A percentile compares a stretch with the other conserved stretches of the same genome.
phyloP scores from a whole-genome alignment of 768 basidiomycete species.

The Clathrus columnatus region DNA sequence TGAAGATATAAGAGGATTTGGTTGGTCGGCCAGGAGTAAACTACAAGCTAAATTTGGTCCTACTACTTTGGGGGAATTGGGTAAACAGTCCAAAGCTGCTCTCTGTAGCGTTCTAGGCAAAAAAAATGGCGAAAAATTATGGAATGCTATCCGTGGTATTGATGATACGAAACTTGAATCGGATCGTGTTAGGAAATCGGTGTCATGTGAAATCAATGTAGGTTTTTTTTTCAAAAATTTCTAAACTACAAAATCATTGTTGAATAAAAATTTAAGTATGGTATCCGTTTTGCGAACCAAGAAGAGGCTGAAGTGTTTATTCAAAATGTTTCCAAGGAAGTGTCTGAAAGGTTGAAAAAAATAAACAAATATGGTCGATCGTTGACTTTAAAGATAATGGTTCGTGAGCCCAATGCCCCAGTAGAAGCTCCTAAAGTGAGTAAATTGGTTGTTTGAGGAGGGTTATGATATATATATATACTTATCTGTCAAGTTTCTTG shows the following conservation, averaged over 20 bases:
- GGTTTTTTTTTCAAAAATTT: slow-evolving; percentile 12
- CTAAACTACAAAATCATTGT: slow-evolving; percentile 7
- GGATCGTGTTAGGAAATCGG: slow-evolving; percentile 81
- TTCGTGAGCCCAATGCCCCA: slow-evolving; percentile 76
- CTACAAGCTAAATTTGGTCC: slow-evolving; percentile 71
- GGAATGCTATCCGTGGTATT: slow-evolving; percentile 74
- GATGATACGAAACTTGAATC: slow-evolving; percentile 75
- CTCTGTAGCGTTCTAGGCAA: slow-evolving; percentile 73
- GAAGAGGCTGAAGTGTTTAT: slow-evolving; percentile 78
- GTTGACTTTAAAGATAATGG: slow-evolving; percentile 84
- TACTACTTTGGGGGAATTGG: slow-evolving; percentile 60
- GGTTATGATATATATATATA: not conserved
- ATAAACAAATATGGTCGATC: slow-evolving; percentile 63
- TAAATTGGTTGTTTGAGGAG: not conserved
- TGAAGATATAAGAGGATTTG: slow-evolving; percentile 82
- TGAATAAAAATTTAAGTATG: slow-evolving; percentile 53
- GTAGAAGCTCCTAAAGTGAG: slow-evolving; percentile 83
- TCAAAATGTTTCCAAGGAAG: slow-evolving; percentile 67
- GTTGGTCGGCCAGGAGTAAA: slow-evolving; percentile 65
- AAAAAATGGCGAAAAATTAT: slow-evolving; percentile 75
- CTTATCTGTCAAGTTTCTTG: slow-evolving; percentile 68
- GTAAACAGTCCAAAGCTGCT: slow-evolving; percentile 48
- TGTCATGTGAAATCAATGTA: slow-evolving; percentile 93
- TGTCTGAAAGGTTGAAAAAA: slow-evolving; percentile 59
- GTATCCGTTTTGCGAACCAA: slow-evolving; percentile 81